phyloP scores from a whole-genome alignment of 225 moss, liverwort and hornwort genomes.

The Pseudisothecium myosuroides region DNA sequence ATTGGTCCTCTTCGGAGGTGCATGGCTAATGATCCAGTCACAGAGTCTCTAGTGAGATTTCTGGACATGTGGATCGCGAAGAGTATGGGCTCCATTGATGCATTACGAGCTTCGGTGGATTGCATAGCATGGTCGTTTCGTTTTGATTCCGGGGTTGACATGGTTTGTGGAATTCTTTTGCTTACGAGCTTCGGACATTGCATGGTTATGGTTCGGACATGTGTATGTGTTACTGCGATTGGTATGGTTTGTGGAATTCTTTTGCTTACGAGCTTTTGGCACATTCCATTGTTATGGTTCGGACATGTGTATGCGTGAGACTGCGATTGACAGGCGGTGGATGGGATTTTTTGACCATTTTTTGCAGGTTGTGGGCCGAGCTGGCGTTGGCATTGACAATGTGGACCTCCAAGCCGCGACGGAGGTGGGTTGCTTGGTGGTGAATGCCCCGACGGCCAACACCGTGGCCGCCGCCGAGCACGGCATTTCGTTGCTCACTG shows the following conservation, averaged over 20 bases:
- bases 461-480: constrained; percentile 97
- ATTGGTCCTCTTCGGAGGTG: neutral
- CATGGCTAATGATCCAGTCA: neutral
- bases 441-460: constrained; percentile 96
- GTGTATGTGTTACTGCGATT: neutral
- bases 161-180: neutral
- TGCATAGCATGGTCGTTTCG: neutral
- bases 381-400: constrained; percentile 97
- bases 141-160: neutral
- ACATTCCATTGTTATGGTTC: neutral
- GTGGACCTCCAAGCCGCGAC: constrained; percentile 97
- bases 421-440: constrained; percentile 93
- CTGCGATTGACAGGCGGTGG: neutral
- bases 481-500: constrained; percentile 75
- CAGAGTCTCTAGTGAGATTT: neutral
- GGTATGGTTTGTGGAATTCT: neutral
- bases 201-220: neutral
- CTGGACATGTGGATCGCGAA: neutral
- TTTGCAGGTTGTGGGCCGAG: constrained; percentile 74
- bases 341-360: neutral
- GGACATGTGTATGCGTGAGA: neutral
- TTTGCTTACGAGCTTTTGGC: neutral
- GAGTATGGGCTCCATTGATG: too few relatives aligned
- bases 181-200: neutral
- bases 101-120: neutral